phyloP scores from a whole-genome alignment of 768 basidiomycete genomes.

The Amanita fuliginea region DNA sequence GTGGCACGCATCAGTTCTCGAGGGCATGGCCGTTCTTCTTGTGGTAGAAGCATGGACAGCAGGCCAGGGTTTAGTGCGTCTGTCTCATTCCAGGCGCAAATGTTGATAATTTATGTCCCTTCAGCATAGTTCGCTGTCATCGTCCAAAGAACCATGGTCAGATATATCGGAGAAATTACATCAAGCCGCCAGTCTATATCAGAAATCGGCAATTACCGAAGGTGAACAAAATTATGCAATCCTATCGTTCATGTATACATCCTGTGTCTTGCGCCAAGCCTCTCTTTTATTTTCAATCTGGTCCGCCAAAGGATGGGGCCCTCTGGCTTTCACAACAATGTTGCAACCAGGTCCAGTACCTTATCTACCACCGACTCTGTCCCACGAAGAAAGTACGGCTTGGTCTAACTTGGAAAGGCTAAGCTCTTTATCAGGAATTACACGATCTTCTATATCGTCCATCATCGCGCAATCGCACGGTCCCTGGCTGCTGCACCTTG shows the following conservation, averaged over 20 bases:
- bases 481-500: conserved; percentile 78
- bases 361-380: conserved; percentile 48
- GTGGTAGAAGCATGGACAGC: conserved; percentile 80
- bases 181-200: conserved; percentile 55
- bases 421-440: conserved; percentile 56
- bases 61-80: conserved; percentile 59
- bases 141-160: conserved; percentile 59
- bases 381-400: conserved; percentile 31
- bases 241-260: conserved; percentile 56
- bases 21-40: conserved; percentile 72
- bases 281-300: conserved; percentile 68
- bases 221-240: conserved; percentile 50
- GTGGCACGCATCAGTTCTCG: conserved; percentile 86
- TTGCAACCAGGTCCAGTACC: conserved; percentile 51
- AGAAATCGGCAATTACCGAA: conserved; percentile 42
- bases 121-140: conserved; percentile 45
- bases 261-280: conserved; percentile 61
- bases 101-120: conserved; percentile 5
- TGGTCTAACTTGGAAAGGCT: conserved; percentile 54
- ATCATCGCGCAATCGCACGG: conserved; percentile 70
- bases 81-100: conserved; percentile 8
- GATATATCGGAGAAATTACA: conserved; percentile 66
- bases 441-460: conserved; percentile 54
- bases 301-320: conserved; percentile 85
- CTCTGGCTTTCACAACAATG: conserved; percentile 66